Conservation (phyloP, 148 eudicot genomes). For the Vaccinium vitisidaea region DNA sequence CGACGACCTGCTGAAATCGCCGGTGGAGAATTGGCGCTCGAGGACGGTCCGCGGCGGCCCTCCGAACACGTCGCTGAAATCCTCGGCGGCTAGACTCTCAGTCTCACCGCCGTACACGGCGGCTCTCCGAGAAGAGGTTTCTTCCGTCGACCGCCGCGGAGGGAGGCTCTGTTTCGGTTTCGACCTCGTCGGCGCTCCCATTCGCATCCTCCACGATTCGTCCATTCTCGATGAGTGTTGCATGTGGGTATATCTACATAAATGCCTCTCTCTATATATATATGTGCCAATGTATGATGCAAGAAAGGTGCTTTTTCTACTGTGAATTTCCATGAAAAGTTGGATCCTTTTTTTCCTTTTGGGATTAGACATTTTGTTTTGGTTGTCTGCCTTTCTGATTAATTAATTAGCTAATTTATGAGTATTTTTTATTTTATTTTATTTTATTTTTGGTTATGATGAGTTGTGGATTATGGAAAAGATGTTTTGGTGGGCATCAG, state of each 20-base stretch:
- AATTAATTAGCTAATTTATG: background rate
- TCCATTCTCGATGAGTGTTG: conserved; percentile 34
- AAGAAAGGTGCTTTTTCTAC: background rate
- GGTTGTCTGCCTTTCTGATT: background rate
- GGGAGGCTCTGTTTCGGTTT: conserved; percentile 10
- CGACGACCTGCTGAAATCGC: conserved; percentile 20
- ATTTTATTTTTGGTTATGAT: background rate
- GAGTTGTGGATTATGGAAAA: background rate
- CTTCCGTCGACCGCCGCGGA: conserved; percentile 29
- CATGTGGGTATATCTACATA: too few relatives aligned
- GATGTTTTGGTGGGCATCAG: background rate
- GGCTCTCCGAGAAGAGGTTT: conserved; percentile 13
- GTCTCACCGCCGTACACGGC: conserved; percentile 21
- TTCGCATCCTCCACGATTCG: conserved; percentile 64
- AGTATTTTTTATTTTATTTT: background rate
- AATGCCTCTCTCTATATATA: too few relatives aligned
- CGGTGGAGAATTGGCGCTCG: conserved; percentile 41
- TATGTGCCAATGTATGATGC: background rate
- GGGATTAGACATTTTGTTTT: background rate
- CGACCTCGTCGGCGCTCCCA: conserved; percentile 29
- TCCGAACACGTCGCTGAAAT: conserved; percentile 71
- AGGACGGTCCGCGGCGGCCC: conserved; percentile 65
- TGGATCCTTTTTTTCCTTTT: background rate
- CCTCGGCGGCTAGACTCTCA: conserved; percentile 32
- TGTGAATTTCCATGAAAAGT: background rate